Percentiles rank a stretch among this genome's conserved stretches.
These are phyloP conservation scores for Vaccinium darrowii DNA, from an alignment of 148 eudicot genomes.

Conservation along the genomic window DNA sequence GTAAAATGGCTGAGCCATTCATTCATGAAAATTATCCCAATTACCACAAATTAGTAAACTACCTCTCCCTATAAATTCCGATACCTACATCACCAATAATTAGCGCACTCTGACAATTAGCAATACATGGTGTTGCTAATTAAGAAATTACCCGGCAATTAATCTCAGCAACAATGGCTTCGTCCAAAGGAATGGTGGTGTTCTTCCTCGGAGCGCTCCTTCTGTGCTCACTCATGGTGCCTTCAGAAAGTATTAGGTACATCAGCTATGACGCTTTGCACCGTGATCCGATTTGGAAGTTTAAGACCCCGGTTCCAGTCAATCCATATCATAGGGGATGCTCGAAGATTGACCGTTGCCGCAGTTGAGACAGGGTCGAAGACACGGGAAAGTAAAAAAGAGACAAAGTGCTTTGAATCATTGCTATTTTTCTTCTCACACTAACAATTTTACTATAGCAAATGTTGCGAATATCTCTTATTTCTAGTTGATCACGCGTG, in stretches of 20 bases:
- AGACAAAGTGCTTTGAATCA: not conserved
- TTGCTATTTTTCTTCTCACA: not conserved
- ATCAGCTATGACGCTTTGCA: not conserved
- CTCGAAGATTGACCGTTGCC: not conserved
- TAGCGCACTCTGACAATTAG: not conserved
- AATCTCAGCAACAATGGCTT: constrained; percentile 4
- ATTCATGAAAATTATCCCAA: not conserved
- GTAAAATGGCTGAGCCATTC: not conserved
- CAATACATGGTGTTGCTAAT: not conserved
- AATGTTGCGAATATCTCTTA: no score
- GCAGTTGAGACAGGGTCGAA: not conserved
- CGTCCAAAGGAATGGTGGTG: constrained; percentile 1
- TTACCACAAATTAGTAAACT: not conserved
- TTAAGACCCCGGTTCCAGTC: not conserved
- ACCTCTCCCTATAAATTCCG: not conserved
- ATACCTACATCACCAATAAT: not conserved
- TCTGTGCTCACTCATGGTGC: constrained; percentile 1
- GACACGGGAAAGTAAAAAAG: not conserved
- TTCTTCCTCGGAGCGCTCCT: constrained; percentile 10
- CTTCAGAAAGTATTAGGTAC: no score
- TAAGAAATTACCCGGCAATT: not conserved
- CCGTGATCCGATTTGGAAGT: not conserved
- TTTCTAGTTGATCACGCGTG: not conserved
- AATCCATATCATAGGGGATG: not conserved
- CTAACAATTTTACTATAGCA: no score